Percentiles rank a stretch among this genome's conserved stretches.
Conservation (phyloP, 83 land plant genomes). For the Picea abies region DNA sequence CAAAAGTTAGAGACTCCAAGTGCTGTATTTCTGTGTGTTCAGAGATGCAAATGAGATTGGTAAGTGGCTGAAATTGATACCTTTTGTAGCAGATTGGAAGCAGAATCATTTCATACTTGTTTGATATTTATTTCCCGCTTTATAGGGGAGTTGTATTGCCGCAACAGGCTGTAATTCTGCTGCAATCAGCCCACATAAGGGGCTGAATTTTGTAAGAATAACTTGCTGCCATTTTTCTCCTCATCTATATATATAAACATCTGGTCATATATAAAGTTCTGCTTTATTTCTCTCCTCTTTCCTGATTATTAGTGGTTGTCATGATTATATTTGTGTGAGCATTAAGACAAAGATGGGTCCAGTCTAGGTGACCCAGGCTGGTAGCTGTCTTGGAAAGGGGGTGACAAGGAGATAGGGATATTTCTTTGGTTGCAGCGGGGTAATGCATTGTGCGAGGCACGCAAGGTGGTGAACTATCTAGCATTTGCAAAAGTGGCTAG, state of each 20-base stretch:
- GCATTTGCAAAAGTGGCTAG: neutral
- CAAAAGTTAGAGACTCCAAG: too few species aligned
- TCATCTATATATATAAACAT: neutral
- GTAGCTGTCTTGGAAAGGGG: neutral
- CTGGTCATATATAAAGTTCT: neutral
- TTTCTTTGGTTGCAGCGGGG: neutral
- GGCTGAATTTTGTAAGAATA: neutral
- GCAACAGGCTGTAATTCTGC: neutral
- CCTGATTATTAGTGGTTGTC: neutral
- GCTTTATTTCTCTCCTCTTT: neutral
- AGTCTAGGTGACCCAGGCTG: neutral
- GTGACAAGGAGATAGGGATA: neutral
- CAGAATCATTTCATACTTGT: too few species aligned
- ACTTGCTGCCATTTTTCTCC: neutral
- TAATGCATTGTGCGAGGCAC: neutral
- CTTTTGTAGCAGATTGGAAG: too few species aligned
- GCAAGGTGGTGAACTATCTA: neutral
- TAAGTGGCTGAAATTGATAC: too few species aligned
- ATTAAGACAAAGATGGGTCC: neutral
- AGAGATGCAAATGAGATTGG: too few species aligned
- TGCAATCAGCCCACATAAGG: neutral
- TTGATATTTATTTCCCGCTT: too few species aligned
- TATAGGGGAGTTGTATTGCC: neutral
- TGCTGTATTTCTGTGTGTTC: too few species aligned
- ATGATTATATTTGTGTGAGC: neutral